These are phyloP conservation scores for Talaromyces proteolyticus DNA, from an alignment of 495 filamentous ascomycete genomes.

Conservation along the genomic window DNA sequence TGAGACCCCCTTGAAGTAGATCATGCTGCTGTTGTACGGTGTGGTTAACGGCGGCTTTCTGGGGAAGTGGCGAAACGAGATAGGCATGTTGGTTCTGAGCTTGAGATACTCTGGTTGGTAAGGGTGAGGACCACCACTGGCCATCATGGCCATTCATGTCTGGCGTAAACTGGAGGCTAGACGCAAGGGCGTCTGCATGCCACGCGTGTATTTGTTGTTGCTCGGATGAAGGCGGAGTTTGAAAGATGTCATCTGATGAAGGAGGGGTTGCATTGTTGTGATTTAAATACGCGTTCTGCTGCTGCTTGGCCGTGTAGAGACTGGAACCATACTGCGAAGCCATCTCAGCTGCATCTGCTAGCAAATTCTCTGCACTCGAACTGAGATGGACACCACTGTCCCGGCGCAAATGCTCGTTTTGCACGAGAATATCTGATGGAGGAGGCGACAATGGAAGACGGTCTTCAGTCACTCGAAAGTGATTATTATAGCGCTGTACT, in stretches of 20 bases:
- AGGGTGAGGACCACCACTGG: slow-evolving; percentile 38
- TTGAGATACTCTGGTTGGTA: slow-evolving; percentile 30
- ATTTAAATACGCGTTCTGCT: slow-evolving; percentile 28
- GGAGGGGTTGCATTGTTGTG: slow-evolving; percentile 35
- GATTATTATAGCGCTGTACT: slow-evolving; percentile 31
- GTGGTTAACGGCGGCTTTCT: slow-evolving; percentile 1
- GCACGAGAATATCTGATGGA: slow-evolving; percentile 33
- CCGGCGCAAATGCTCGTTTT: slow-evolving; percentile 32
- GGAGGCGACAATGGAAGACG: slow-evolving; percentile 39
- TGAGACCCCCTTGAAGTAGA: slow-evolving; percentile 37
- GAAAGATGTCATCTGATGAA: slow-evolving; percentile 37
- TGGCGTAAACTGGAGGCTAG: slow-evolving; percentile 33
- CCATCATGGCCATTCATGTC: slow-evolving; percentile 33
- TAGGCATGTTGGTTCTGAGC: slow-evolving; percentile 27
- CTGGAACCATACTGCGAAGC: slow-evolving; percentile 27
- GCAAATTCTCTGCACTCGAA: slow-evolving; percentile 4
- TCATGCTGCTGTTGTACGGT: slow-evolving; percentile 16
- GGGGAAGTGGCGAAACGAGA: slow-evolving; percentile 9
- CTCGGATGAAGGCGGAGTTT: slow-evolving; percentile 39
- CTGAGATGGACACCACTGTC: slow-evolving; percentile 14
- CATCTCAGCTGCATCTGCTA: slow-evolving; percentile 28
- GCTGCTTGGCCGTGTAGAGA: slow-evolving; percentile 30
- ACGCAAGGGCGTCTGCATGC: slow-evolving; percentile 37
- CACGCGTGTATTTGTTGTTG: slow-evolving; percentile 39
- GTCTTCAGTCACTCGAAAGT: slow-evolving; percentile 27